Conservation (phyloP, 805 yeast species). For the Hanseniaspora thailandica region DNA sequence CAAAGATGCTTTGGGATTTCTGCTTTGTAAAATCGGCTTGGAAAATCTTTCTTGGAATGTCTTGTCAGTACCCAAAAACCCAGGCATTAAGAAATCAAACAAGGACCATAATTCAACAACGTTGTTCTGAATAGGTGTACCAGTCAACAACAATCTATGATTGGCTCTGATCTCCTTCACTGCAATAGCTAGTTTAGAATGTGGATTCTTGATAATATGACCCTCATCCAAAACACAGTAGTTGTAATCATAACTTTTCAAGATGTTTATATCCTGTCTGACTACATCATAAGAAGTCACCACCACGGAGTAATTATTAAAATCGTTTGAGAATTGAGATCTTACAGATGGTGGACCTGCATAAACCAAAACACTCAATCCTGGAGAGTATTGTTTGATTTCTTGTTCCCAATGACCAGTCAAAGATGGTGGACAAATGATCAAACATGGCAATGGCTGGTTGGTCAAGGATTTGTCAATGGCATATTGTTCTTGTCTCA, state of each 20-base stretch:
- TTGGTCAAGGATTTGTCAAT: slow-evolving; percentile 52
- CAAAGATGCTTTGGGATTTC: slow-evolving; percentile 76
- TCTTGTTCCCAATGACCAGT: slow-evolving; percentile 99
- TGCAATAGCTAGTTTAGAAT: slow-evolving; percentile 75
- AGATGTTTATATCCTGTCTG: slow-evolving; percentile 68
- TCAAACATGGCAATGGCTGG: slow-evolving; percentile 68
- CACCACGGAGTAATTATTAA: slow-evolving; percentile 61
- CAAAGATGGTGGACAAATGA: slow-evolving; percentile 92
- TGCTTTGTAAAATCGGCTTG: slow-evolving; percentile 91
- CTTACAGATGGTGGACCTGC: slow-evolving; percentile 86
- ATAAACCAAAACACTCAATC: slow-evolving; percentile 67
- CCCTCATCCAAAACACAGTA: slow-evolving; percentile 97
- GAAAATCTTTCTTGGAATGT: slow-evolving; percentile 89
- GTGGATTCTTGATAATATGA: slow-evolving; percentile 86
- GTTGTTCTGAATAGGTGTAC: slow-evolving; percentile 96
- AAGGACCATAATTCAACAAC: slow-evolving; percentile 95
- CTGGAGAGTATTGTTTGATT: slow-evolving; percentile 77
- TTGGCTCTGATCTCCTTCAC: slow-evolving; percentile 76
- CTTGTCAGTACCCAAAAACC: slow-evolving; percentile 90
- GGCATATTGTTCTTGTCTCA: slow-evolving; percentile 58
- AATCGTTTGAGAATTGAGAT: slow-evolving; percentile 39
- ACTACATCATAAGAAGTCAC: slow-evolving; percentile 95
- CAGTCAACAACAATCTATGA: slow-evolving; percentile 82
- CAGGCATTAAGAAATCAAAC: slow-evolving; percentile 97
- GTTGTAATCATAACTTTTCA: slow-evolving; percentile 58